These are phyloP conservation scores for Colletotrichum sp. DNA, from an alignment of 2,329 filamentous ascomycete genomes.

Conservation along the genomic window DNA sequence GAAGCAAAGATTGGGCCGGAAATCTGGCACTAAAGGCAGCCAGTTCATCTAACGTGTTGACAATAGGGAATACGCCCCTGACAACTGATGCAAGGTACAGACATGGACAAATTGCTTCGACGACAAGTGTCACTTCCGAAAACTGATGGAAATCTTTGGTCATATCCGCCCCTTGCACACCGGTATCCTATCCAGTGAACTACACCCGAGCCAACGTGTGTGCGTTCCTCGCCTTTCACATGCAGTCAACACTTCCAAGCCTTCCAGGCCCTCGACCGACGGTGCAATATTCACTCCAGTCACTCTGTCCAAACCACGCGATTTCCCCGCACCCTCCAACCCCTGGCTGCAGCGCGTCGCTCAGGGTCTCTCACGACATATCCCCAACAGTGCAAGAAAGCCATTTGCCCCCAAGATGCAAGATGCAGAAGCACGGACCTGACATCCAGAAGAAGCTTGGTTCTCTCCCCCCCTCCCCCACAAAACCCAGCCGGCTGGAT, in stretches of 20 bases:
- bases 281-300: neutral
- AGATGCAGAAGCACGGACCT: neutral
- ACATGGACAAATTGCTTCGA: neutral
- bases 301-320: neutral
- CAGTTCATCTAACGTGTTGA: neutral
- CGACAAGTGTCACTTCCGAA: neutral
- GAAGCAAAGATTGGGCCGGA: neutral
- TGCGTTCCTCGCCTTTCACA: neutral
- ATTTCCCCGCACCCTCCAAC: neutral
- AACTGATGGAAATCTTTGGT: neutral
- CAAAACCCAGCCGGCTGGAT: neutral
- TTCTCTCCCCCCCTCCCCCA: neutral
- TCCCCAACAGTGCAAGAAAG: neutral
- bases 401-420: neutral
- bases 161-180: conserved; percentile 14
- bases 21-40: neutral
- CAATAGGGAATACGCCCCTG: neutral
- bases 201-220: neutral
- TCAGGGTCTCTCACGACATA: neutral
- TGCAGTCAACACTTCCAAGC: neutral
- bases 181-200: neutral
- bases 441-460: neutral
- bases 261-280: neutral
- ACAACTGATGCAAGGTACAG: neutral
- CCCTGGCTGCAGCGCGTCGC: neutral